Evolutionary conservation across 2,329 filamentous ascomycete genomes (phyloP), one percentile per base, ranked within the genome.

Genomic region (Trichoderma sp.): DNA sequence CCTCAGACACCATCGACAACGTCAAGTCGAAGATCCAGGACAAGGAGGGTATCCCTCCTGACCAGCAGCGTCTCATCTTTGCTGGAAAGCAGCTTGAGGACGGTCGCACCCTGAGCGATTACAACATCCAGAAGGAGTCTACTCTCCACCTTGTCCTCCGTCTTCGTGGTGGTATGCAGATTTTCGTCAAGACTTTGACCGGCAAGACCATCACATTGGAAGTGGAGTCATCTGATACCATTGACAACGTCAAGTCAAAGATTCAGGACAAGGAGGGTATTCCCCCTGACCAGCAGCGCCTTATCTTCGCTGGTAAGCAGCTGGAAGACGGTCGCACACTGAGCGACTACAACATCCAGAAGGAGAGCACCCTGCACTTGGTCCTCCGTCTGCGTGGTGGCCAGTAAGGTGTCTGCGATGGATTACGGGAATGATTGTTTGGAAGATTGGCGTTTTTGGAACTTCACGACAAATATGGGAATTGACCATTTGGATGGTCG

Each of bases 231-330:
- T 92, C 88, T 2, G 94, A 97, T 77, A 97, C 94, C 63, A 97
- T 97, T 80, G 94, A 97, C 85, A 97, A 97, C 72, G 94, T 97
- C 59, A 97, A 97, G 89, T 89, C 87, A 67, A 98, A 97, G 89
- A 98, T 97, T 68, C 95, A 98, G 82, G 95, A 98, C 79, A 97
- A 98, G 89, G 94, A 98, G 83, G 95, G 95, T 57, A 97, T 98
- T 69, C 95, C 94, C 59, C 94, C 94, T 21, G 94, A 97, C 80
- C 94, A 97, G 82, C 94, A 97, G 85, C 94, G 94, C 77, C 83
- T 97, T 72, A 97, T 97, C 81, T 97, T 97, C 76, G 94, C 94
- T 70, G 94, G 94, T 72, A 97, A 97, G 88, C 94, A 97, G 81
- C 88, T 97, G 19, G 94, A 97, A 81, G 94, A 97, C 75, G 94